A percentile compares a stretch with the other conserved stretches of the same genome.
phyloP scores from a whole-genome alignment of 83 land plant genomes.

The Thuja plicata region DNA sequence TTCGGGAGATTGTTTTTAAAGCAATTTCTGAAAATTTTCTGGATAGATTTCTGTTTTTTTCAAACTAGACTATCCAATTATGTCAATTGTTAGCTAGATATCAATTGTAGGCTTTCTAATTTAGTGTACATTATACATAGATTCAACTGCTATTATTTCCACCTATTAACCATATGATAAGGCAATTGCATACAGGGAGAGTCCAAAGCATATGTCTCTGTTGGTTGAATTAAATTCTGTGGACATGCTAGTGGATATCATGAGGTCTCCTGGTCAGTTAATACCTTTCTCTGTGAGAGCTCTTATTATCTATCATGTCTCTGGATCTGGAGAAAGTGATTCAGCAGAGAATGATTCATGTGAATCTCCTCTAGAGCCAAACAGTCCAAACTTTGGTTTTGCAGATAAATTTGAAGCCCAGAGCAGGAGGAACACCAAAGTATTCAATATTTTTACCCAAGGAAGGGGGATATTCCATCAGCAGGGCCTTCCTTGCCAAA shows the following conservation, averaged over 20 bases:
- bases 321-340: slow-evolving; percentile 92
- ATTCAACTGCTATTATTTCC: too few relatives aligned
- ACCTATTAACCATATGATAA: slow-evolving; percentile 34
- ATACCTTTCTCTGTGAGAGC: slow-evolving; percentile 80
- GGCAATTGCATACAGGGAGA: slow-evolving; percentile 53
- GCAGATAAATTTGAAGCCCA: slow-evolving; percentile 68
- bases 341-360: slow-evolving; percentile 97
- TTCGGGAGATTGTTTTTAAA: too few relatives aligned
- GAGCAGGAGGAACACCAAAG: slow-evolving; percentile 59
- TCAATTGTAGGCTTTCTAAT: too few relatives aligned
- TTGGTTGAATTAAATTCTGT: slow-evolving; percentile 78
- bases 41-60: too few relatives aligned
- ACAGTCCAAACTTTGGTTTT: slow-evolving; percentile 80
- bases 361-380: slow-evolving; percentile 94
- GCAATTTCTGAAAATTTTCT: too few relatives aligned
- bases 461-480: slow-evolving; percentile 41
- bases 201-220: slow-evolving; percentile 83
- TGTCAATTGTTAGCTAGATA: too few relatives aligned
- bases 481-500: slow-evolving; percentile 48
- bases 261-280: slow-evolving; percentile 88
- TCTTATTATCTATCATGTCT: slow-evolving; percentile 74
- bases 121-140: too few relatives aligned
- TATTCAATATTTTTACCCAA: slow-evolving; percentile 28
- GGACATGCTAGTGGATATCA: slow-evolving; percentile 84
- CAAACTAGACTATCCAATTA: too few relatives aligned